A percentile compares a stretch with the other conserved stretches of the same genome.
Conservation (phyloP, 1,139 yeast species). For the Blastobotrys aristatus region DNA sequence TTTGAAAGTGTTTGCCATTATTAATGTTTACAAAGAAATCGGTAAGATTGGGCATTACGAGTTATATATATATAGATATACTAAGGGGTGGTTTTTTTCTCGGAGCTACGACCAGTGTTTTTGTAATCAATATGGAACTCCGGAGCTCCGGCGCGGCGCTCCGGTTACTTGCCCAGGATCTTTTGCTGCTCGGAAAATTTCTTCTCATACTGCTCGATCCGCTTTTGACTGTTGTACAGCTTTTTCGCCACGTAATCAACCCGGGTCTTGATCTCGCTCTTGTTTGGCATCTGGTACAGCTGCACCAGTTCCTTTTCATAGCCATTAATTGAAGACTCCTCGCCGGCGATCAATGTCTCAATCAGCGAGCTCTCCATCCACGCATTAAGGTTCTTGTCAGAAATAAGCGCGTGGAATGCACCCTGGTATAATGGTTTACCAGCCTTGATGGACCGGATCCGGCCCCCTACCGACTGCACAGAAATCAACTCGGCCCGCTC, state of each 20-base stretch:
- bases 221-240: slow-evolving; percentile 42
- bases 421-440: slow-evolving; percentile 83
- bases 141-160: not conserved
- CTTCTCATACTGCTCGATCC: slow-evolving; percentile 44
- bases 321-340: slow-evolving; percentile 56
- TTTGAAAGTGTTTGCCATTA: slow-evolving; percentile 17
- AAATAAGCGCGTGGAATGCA: slow-evolving; percentile 64
- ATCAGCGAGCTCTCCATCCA: slow-evolving; percentile 62
- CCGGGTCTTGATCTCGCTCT: slow-evolving; percentile 51
- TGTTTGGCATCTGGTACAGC: slow-evolving; percentile 45
- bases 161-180: slow-evolving; percentile 8
- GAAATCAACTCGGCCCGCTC: slow-evolving; percentile 76
- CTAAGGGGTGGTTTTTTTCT: not conserved
- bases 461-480: slow-evolving; percentile 68
- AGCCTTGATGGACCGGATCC: slow-evolving; percentile 58
- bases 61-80: not conserved
- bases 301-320: slow-evolving; percentile 68
- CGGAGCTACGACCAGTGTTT: not conserved
- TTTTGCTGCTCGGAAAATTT: slow-evolving; percentile 24
- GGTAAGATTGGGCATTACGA: not conserved
- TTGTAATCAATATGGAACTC: not conserved
- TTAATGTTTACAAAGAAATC: not conserved
- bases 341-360: slow-evolving; percentile 50
- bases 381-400: slow-evolving; percentile 52
- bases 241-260: slow-evolving; percentile 61